A percentile compares a stretch with the other conserved stretches of the same genome.
These are phyloP conservation scores for Erodium moschatum DNA, from an alignment of 441 rosid species.

Conservation along the genomic window DNA sequence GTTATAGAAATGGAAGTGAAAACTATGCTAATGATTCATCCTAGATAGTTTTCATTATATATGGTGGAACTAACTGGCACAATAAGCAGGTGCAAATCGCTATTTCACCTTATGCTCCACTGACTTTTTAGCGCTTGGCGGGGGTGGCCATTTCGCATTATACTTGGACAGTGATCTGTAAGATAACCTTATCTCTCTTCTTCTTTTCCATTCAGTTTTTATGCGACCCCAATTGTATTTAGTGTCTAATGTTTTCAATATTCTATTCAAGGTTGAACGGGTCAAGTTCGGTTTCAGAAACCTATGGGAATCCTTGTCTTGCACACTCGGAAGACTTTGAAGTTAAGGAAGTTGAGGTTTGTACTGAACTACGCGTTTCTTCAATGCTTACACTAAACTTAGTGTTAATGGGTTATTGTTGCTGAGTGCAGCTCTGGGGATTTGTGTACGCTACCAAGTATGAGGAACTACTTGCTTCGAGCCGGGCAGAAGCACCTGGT, in stretches of 20 bases:
- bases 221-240: not conserved
- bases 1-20: too few species aligned
- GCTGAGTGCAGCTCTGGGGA: slow-evolving; percentile 68
- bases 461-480: slow-evolving; percentile 63
- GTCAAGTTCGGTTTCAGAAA: slow-evolving; percentile 87
- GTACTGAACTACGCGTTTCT: slow-evolving; percentile 1
- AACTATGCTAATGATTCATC: too few species aligned
- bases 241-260: slow-evolving; percentile 12
- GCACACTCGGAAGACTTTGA: slow-evolving; percentile 68
- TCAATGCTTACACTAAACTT: too few species aligned
- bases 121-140: slow-evolving; percentile 76
- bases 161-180: slow-evolving; percentile 85
- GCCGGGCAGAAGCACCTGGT: slow-evolving; percentile 62
- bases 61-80: not conserved
- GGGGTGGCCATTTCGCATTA: slow-evolving; percentile 88
- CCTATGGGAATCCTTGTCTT: slow-evolving; percentile 85
- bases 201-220: not conserved
- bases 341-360: slow-evolving; percentile 84
- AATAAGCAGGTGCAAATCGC: slow-evolving; percentile 67
- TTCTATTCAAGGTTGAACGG: slow-evolving; percentile 51
- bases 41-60: too few species aligned
- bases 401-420: too few species aligned
- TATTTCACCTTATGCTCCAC: slow-evolving; percentile 79
- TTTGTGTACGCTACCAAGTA: slow-evolving; percentile 73
- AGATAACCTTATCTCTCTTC: slow-evolving; percentile 23